Evolutionary conservation across 139 green algal genomes (phyloP).

Genomic region (Cymbomonas tetramitiformis): DNA sequence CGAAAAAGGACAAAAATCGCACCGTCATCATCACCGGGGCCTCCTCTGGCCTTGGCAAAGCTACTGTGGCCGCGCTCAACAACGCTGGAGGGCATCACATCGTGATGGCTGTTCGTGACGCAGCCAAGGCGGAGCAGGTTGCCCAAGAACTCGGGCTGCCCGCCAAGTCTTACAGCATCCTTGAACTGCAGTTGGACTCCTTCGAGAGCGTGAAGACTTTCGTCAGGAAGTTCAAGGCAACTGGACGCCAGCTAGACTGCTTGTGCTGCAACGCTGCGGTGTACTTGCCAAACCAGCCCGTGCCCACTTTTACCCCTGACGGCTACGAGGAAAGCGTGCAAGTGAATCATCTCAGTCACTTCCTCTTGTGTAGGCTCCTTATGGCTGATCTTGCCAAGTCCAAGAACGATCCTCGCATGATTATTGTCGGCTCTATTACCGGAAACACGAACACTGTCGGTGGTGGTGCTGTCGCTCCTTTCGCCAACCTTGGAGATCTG

Average conservation of each 20-base stretch:
- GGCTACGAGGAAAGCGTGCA: conserved; percentile 66
- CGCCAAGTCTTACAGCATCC: conserved; percentile 49
- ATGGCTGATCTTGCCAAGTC: conserved; percentile 60
- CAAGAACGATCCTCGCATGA: conserved; percentile 35
- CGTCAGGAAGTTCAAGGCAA: conserved; percentile 47
- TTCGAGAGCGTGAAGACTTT: conserved; percentile 68
- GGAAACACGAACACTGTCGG: conserved; percentile 89
- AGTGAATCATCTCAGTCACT: conserved; percentile 83
- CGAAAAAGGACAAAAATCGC: background rate
- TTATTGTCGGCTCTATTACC: conserved; percentile 89
- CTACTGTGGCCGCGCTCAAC: conserved; percentile 52
- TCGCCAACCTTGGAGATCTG: conserved; percentile 78
- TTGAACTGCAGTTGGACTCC: conserved; percentile 66
- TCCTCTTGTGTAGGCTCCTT: conserved; percentile 73
- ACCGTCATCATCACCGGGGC: conserved; percentile 70
- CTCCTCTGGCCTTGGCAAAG: conserved; percentile 70
- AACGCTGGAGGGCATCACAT: conserved; percentile 64
- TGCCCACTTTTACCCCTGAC: conserved; percentile 70
- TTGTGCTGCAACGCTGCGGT: conserved; percentile 85
- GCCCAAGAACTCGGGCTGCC: conserved; percentile 39
- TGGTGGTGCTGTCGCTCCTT: conserved; percentile 66
- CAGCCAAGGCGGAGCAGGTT: conserved; percentile 44
- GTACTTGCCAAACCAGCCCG: conserved; percentile 74
- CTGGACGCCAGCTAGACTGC: conserved; percentile 43
- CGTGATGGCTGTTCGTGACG: conserved; percentile 67